Evolutionary conservation across 2,329 filamentous ascomycete genomes (phyloP).

Genomic region (Metarhizium brunneum): DNA sequence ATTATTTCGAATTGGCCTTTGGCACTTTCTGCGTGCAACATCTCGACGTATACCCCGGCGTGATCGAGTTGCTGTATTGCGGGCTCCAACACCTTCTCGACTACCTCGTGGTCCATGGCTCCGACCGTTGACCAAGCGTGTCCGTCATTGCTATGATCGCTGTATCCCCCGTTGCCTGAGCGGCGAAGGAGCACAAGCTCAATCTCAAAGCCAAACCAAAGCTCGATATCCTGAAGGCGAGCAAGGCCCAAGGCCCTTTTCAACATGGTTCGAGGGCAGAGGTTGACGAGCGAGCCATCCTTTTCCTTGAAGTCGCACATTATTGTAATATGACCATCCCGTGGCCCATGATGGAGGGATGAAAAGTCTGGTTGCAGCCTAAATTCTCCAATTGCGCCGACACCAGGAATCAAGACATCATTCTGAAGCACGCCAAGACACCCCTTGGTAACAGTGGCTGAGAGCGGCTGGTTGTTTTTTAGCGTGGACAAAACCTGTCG

Average conservation of each 20-base stretch:
- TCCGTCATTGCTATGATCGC: constrained; percentile 43
- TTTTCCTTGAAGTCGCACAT: constrained; percentile 56
- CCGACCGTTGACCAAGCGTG: constrained; percentile 65
- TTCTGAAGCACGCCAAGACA: constrained; percentile 59
- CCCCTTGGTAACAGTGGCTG: constrained; percentile 55
- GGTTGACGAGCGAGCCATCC: constrained; percentile 35
- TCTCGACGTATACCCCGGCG: constrained; percentile 57
- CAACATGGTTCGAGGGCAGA: constrained; percentile 61
- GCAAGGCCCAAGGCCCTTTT: constrained; percentile 43
- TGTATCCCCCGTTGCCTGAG: constrained; percentile 22
- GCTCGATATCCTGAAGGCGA: constrained; percentile 40
- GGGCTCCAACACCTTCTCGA: constrained; percentile 52
- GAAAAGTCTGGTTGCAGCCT: constrained; percentile 56
- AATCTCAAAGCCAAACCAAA: constrained; percentile 71
- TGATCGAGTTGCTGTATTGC: constrained; percentile 51
- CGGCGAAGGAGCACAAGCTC: constrained; percentile 64
- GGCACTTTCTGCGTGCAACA: constrained; percentile 66
- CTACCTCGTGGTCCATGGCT: constrained; percentile 47
- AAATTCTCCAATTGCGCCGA: constrained; percentile 54
- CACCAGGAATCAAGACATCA: constrained; percentile 46
- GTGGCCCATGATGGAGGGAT: constrained; percentile 50
- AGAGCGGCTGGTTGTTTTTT: constrained; percentile 30
- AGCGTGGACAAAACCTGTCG: constrained; percentile 41
- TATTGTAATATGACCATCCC: constrained; percentile 53
- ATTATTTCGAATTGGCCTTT: constrained; percentile 72